phyloP scores from a whole-genome alignment of 2,329 filamentous ascomycete genomes.

The Colletotrichum karsti region DNA sequence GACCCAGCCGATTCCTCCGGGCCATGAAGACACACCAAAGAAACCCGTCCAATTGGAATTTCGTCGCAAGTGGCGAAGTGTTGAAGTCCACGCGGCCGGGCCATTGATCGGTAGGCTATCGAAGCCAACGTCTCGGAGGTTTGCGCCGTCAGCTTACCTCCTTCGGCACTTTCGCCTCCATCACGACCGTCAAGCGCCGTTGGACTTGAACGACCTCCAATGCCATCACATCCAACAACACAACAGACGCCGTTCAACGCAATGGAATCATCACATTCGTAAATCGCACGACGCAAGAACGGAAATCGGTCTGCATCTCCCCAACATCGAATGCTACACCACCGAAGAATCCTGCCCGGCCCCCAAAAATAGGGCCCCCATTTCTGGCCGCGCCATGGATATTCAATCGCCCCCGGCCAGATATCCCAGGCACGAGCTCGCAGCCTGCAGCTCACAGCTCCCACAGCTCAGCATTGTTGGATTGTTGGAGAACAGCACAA shows the following conservation, averaged over 20 bases:
- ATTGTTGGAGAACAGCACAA: too few species aligned
- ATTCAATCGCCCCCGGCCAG: neutral
- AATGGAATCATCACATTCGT: neutral
- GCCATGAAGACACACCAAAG: neutral
- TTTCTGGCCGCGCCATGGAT: neutral
- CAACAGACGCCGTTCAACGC: neutral
- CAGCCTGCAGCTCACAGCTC: neutral
- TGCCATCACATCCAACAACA: neutral
- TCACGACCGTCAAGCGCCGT: neutral
- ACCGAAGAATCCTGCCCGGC: neutral
- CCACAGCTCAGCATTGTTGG: neutral
- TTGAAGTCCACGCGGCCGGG: neutral
- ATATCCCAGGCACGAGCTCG: neutral
- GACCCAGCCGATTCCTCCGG: neutral
- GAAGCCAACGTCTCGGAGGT: neutral
- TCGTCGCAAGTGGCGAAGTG: neutral
- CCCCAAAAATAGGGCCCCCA: neutral
- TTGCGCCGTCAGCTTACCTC: slow-evolving; percentile 22
- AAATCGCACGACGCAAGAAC: neutral
- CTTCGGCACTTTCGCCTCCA: neutral
- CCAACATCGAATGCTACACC: slow-evolving; percentile 3
- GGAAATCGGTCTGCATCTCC: neutral
- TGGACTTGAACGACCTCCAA: neutral
- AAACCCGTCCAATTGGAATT: neutral
- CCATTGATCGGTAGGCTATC: neutral